Base-by-base conservation (phyloP, 805 yeast species). In the Candida hispaniensis region DNA sequence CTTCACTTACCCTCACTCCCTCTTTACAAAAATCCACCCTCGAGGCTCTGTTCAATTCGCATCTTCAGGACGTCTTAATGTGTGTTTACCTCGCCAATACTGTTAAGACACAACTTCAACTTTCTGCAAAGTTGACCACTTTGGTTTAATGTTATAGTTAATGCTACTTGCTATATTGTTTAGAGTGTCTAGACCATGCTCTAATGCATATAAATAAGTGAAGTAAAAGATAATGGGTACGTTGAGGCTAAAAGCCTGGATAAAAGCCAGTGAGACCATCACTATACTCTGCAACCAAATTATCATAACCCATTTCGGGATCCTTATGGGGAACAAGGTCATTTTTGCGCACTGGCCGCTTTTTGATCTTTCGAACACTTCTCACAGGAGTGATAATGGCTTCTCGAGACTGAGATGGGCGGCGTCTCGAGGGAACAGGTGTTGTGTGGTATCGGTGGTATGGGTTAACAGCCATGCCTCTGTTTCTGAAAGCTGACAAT, bases 401-500 rank as follows among this genome's bases (percentile, higher is more conserved):
- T 29, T 54, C 55, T 18, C 41, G 36, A 8, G 41, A 29, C 20
- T 32, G 21, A 36, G 42, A 23, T 22, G 40, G 18, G 14, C 36
- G 27, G 5, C 36, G 21, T 18, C 36, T 7, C 5, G 36, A 32
- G 4, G 36, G 36, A 14, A 32, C 24, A 13, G 36, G 36, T 1
- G 36, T 32, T 9, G 28, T 28, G 4, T 27, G 23, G n/a, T 23
- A 32, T 18, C 36, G 21, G 14, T 32, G 36, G 3, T 23, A 18
- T 4, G 36, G 36, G 36, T 32, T 32, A 14, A 28, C n/a, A 17
- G 24, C 12, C 14, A 71, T 56, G 8, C 79, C 79, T 49, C 83
- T 78, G 58, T 83, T 86, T 50, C 97, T 64, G 55, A 88, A 88
- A 1, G 96, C 96, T 2, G 93, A 80, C 24, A 86, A 58, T 3